Evolutionary conservation across 2,329 filamentous ascomycete species (phyloP), one percentile per base, ranked within the genome.

Genomic region (Erysiphe pulchra): DNA sequence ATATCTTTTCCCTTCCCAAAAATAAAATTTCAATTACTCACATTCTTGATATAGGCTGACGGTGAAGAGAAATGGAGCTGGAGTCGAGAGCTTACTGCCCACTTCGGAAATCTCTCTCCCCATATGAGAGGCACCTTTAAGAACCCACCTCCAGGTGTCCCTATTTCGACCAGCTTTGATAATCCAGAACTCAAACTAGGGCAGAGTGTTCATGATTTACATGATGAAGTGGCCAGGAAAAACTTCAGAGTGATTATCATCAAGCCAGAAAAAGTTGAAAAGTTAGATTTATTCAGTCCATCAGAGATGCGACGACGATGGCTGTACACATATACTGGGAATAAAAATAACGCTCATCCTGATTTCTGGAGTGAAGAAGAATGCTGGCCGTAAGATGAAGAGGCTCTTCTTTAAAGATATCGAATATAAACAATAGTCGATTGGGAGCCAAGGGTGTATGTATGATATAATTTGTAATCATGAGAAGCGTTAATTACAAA

Each of bases 51-150:
- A 9, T 42, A 45, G 5, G 52, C 54, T 24, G 53, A 57, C 7
- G 56, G 56, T 12, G 54, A 53, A 46, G 52, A 54, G 13, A 40
- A 32, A 16, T 58, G 85, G 83, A 79, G 71, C 52, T 94, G 84
- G 78, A 63, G 64, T 42, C 77, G 67, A 50, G 85, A 93, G 62
- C 61, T 94, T 34, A 85, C 81, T 44, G 81, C 73, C 43, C 82
- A 90, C 59, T 95, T 94, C 70, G 87, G 84, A 17, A 94, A 94
- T 60, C 62, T 90, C 53, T 78, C 73, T 52, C 87, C 87, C 7
- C 64, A 67, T 1, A 84, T 93, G 75, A 70, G 86, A 58, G 80
- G 79, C 10, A 70, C 72, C 9, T 86, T 85, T 39, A 53, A 49
- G 61, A 75, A 80, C 57, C 70, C 90, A 57, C 65, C 71, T 6